phyloP scores from a whole-genome alignment of 2,329 filamentous ascomycete species.

The Trichoderma brevicompactum region DNA sequence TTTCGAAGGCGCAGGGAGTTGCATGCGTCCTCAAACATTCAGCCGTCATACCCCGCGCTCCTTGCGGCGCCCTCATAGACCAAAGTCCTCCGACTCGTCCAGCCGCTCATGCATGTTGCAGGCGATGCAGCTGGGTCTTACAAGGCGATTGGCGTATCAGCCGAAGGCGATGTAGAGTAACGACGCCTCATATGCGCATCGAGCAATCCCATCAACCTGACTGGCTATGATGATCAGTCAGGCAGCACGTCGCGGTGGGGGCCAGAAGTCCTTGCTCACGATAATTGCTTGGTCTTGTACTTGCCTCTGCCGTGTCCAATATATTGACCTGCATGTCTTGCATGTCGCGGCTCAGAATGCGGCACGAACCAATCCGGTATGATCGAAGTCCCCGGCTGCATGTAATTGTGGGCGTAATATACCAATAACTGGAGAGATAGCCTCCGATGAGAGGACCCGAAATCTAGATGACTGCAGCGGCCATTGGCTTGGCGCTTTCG shows the following conservation, averaged over 20 bases:
- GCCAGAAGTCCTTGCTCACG: not conserved
- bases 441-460: too few relatives aligned
- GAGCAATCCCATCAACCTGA: not conserved
- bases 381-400: not conserved
- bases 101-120: constrained; percentile 1
- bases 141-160: not conserved
- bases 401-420: not conserved
- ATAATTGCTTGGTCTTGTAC: not conserved
- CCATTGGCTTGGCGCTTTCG: constrained; percentile 9
- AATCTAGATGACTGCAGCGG: not conserved
- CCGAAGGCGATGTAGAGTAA: not conserved
- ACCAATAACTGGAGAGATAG: not conserved
- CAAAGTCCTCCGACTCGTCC: not conserved
- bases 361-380: not conserved
- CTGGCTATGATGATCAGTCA: not conserved
- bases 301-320: not conserved
- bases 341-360: not conserved
- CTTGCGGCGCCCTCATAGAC: not conserved
- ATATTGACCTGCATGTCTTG: not conserved
- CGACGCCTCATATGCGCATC: not conserved
- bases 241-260: not conserved
- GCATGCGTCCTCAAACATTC: constrained; percentile 1
- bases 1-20: not conserved
- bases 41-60: not conserved
- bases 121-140: too few relatives aligned